A percentile compares a stretch with the other conserved stretches of the same genome.
Conservation (phyloP, 2,329 filamentous ascomycete genomes). For the Fusarium sp. region DNA sequence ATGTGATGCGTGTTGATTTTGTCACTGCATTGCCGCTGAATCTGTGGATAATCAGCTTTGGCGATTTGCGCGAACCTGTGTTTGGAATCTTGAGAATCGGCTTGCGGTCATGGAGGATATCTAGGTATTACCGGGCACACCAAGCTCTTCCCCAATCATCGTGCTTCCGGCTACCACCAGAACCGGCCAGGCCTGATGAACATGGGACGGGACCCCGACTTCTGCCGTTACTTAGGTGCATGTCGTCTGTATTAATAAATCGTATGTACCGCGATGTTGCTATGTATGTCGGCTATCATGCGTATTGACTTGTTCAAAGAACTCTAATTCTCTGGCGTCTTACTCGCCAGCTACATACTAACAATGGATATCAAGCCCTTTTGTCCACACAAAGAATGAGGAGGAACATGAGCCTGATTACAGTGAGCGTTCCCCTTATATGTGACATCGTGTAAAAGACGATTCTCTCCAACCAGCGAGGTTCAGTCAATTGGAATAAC, state of each 20-base stretch:
- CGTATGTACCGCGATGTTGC: constrained; percentile 4
- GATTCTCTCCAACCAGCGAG: not conserved
- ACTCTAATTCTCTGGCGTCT: constrained; percentile 2
- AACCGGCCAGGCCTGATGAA: not conserved
- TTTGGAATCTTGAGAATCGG: not conserved
- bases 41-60: not conserved
- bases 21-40: not conserved
- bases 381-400: constrained; percentile 3
- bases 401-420: constrained; percentile 5
- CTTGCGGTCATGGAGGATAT: not conserved
- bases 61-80: not conserved
- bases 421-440: not conserved
- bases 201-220: constrained; percentile 21
- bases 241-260: not conserved
- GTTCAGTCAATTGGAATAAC: not conserved
- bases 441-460: constrained; percentile 7
- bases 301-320: constrained; percentile 28
- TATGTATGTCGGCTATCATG: constrained; percentile 32
- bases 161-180: constrained; percentile 10
- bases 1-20: not conserved
- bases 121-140: not conserved
- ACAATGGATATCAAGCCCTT: not conserved
- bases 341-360: constrained; percentile 2
- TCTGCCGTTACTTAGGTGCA: constrained; percentile 24
- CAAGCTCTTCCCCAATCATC: constrained; percentile 1